Base-by-base conservation (phyloP, 805 yeast species). In the Sugiyamaella mastotermitis region DNA sequence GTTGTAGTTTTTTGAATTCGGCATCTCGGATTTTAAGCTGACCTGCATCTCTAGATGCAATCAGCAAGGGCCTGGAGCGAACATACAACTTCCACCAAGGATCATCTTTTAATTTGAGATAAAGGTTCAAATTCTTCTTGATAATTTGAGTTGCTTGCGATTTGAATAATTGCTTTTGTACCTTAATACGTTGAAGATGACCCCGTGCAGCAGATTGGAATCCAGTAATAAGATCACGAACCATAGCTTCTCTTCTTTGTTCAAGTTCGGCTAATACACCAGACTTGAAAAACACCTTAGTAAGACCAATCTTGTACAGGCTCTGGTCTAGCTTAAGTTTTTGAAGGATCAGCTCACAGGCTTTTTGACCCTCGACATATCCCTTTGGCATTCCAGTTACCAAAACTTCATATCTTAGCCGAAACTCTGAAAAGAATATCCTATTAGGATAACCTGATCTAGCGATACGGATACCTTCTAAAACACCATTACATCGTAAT, bases 381-480 rank as follows among this genome's bases (percentile, higher is more conserved):
- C 64, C 60, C 36, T 53, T 51, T 13, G 68, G 69, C 27, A 66
- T 61, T 33, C 71, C 71, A 11, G 69, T 64, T 5, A 77, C 69
- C 18, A 92, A 64, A n/a, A 88, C 73, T 21, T 74, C 73, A 57
- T 92, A 92, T 38, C 95, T 71, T 26, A 66, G 69, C 36, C 72
- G 75, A 62, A 92, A 92, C 33, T 85, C 90, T 31, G 78, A 74
- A 59, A 88, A 90, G 20, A 79, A 75, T 55, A 90, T 76, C 48
- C 96, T 74, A 60, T 92, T 92, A 4, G 99, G 99, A 59, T 82
- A 92, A 2, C 99, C 99, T 6, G 95, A 86, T 47, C 99, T 74
- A 0, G 97, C 95, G 43, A 92, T 92, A 60, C 98, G 73, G 21
- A 92, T 92, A 45, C 99, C 99, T 67, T 92, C 99, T 36, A 92